Conservation (phyloP, 441 rosid species). For the Viola pubescens region DNA sequence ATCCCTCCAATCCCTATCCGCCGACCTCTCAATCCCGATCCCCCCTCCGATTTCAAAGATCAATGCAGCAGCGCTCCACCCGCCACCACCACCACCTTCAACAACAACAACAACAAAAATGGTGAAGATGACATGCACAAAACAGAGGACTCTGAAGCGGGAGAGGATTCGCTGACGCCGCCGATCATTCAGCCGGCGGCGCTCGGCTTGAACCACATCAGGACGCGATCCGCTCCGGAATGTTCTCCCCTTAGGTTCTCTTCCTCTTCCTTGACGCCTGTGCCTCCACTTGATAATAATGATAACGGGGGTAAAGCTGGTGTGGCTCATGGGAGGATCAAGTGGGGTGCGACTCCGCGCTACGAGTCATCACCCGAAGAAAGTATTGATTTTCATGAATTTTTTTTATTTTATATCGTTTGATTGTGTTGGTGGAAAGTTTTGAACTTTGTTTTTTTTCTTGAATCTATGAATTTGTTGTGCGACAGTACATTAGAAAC, state of each 20-base stretch:
- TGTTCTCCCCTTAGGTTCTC: conserved; percentile 56
- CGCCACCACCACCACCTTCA: background rate
- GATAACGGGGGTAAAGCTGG: conserved; percentile 20
- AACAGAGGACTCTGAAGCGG: background rate
- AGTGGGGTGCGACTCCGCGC: too few species aligned
- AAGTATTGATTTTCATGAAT: background rate
- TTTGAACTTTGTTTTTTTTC: background rate
- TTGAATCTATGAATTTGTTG: background rate
- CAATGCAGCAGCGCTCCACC: background rate
- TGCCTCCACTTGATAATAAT: conserved; percentile 1
- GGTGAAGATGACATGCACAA: conserved; percentile 8
- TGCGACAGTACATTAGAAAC: too few species aligned
- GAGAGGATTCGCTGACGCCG: conserved; percentile 17
- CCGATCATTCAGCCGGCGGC: conserved; percentile 45
- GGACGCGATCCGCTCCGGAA: conserved; percentile 51
- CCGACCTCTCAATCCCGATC: conserved; percentile 13
- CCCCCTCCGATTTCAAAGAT: background rate
- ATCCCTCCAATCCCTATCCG: conserved; percentile 53
- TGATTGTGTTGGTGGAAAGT: background rate
- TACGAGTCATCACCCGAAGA: background rate
- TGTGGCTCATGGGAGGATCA: background rate
- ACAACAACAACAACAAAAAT: background rate
- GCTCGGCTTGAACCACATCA: conserved; percentile 72
- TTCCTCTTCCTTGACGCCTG: conserved; percentile 17
- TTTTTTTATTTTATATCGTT: background rate